Percentiles rank a stretch among this genome's conserved stretches.
These are phyloP conservation scores for Vaccinium vitisidaea DNA, from an alignment of 148 eudicot species.

Conservation along the genomic window DNA sequence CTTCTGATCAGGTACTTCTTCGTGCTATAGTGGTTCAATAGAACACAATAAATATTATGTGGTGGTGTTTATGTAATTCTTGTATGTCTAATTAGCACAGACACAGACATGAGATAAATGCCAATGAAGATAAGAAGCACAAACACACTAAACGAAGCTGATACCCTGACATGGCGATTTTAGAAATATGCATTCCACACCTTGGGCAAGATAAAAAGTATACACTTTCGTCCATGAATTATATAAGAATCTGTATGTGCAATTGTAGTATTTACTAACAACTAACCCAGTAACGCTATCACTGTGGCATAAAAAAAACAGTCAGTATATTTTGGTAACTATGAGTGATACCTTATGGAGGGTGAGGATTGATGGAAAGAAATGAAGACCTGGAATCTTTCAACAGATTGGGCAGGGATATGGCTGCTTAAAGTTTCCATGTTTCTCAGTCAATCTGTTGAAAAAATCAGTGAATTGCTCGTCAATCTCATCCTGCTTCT, in stretches of 20 bases:
- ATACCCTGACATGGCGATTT: background rate
- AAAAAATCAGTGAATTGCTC: background rate
- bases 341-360: background rate
- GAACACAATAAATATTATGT: background rate
- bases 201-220: background rate
- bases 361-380: background rate
- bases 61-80: background rate
- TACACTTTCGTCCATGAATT: background rate
- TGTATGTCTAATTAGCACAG: background rate
- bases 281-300: no score
- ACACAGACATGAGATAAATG: background rate
- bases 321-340: background rate
- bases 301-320: no score
- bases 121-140: background rate
- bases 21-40: background rate
- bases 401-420: background rate
- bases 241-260: background rate
- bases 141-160: background rate
- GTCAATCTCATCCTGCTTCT: background rate
- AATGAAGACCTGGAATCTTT: constrained; percentile 5
- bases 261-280: background rate
- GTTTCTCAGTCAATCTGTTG: background rate
- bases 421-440: constrained; percentile 6
- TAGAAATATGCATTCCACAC: background rate
- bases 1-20: constrained; percentile 79